Percentiles rank a stretch among this genome's conserved stretches.
Conservation (phyloP, 371 early-diverging fungal species). For the Mortierella sp. region DNA sequence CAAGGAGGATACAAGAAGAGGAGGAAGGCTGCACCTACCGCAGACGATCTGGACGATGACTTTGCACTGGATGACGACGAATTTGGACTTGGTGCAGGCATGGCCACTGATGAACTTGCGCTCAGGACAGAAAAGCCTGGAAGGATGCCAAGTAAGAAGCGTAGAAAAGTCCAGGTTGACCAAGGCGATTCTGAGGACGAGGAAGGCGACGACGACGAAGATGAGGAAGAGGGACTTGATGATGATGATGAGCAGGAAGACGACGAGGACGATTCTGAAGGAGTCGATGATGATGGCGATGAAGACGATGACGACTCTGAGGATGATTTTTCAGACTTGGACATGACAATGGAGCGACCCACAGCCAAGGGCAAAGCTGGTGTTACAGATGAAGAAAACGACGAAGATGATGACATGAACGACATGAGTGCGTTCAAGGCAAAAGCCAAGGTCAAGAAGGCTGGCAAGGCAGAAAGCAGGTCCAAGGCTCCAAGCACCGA, state of each 20-base stretch:
- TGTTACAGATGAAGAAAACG: constrained; percentile 28
- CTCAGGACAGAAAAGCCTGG: constrained; percentile 45
- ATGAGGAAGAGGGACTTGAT: constrained; percentile 54
- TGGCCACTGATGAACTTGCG: constrained; percentile 20
- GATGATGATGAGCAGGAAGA: constrained; percentile 62
- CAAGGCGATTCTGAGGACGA: constrained; percentile 52
- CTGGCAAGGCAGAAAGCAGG: constrained; percentile 33
- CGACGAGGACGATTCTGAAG: constrained; percentile 61
- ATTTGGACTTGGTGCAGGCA: constrained; percentile 56
- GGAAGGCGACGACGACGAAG: constrained; percentile 54
- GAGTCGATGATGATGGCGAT: constrained; percentile 55
- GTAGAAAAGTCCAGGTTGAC: constrained; percentile 63
- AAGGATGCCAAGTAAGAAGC: constrained; percentile 56
- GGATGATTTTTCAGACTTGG: constrained; percentile 56
- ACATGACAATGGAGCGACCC: constrained; percentile 52
- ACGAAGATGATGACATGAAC: constrained; percentile 66
- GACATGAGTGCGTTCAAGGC: constrained; percentile 47
- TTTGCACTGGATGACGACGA: constrained; percentile 61
- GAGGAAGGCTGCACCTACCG: constrained; percentile 66
- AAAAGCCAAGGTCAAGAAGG: constrained; percentile 34
- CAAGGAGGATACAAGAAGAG: constrained; percentile 56
- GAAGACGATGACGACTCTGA: constrained; percentile 57
- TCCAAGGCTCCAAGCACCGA: constrained; percentile 32
- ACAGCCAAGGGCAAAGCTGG: constrained; percentile 57
- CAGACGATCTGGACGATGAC: constrained; percentile 88